These are phyloP conservation scores for Dimocarpus longan DNA, from an alignment of 345 rosid genomes.

Conservation along the genomic window DNA sequence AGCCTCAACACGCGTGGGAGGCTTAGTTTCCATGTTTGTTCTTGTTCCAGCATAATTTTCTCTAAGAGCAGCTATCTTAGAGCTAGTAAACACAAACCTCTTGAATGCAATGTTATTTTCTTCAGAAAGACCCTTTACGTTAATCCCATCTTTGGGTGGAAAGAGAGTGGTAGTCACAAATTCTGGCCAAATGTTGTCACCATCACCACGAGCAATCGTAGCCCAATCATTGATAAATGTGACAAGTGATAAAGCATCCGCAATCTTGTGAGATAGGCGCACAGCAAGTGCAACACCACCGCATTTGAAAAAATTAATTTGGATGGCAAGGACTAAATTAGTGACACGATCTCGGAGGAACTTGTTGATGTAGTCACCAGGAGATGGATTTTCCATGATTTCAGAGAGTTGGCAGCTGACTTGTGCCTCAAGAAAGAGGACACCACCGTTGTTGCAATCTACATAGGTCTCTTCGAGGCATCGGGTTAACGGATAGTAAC, in stretches of 20 bases:
- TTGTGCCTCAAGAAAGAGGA: neutral
- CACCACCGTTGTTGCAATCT: neutral
- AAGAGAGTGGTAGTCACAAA: slow-evolving; percentile 38
- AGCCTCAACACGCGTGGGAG: slow-evolving; percentile 42
- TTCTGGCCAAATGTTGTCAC: slow-evolving; percentile 10
- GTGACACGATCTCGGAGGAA: neutral
- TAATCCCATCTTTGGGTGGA: slow-evolving; percentile 37
- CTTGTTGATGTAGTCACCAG: neutral
- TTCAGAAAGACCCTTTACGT: slow-evolving; percentile 17
- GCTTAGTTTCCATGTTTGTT: neutral
- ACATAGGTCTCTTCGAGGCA: neutral
- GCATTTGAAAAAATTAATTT: neutral
- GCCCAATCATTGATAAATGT: neutral
- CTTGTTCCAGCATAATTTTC: slow-evolving; percentile 17
- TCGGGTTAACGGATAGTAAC: neutral
- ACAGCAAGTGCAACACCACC: neutral
- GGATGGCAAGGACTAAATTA: neutral
- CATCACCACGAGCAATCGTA: slow-evolving; percentile 15
- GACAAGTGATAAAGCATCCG: neutral
- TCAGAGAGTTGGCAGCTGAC: neutral
- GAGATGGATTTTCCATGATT: neutral
- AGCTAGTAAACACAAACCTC: slow-evolving; percentile 42
- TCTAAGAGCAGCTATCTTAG: slow-evolving; percentile 30
- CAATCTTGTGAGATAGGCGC: neutral
- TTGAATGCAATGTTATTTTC: slow-evolving; percentile 37